Percentiles rank a stretch among this genome's conserved stretches.
phyloP scores from a whole-genome alignment of 129 eudicot species.

The Ambrosia artemisiifolia region DNA sequence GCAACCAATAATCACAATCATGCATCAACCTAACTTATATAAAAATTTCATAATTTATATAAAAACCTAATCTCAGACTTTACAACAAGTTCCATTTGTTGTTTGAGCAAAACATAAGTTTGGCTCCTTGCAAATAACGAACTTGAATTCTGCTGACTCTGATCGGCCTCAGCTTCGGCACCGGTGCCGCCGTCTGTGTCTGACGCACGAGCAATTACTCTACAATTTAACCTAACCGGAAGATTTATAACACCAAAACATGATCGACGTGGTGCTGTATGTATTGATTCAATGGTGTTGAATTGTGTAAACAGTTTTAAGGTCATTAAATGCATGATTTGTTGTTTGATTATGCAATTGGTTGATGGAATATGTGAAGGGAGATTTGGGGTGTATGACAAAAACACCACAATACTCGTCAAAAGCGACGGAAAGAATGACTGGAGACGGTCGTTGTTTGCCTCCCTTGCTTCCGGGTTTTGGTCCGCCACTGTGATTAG shows the following conservation, averaged over 20 bases:
- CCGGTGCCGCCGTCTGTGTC: conserved; percentile 44
- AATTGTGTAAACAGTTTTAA: conserved; percentile 44
- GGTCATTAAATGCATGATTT: conserved; percentile 55
- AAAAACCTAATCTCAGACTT: conserved; percentile 68
- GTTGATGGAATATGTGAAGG: no score
- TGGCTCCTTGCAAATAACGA: conserved; percentile 64
- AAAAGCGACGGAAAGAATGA: no score
- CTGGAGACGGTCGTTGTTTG: no score
- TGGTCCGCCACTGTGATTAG: no score
- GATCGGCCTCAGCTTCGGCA: conserved; percentile 41
- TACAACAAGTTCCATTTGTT: conserved; percentile 92
- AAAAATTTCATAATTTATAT: not conserved
- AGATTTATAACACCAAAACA: conserved; percentile 16
- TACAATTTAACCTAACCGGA: conserved; percentile 31
- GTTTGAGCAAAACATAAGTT: conserved; percentile 77
- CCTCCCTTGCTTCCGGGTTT: no score
- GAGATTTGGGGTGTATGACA: no score
- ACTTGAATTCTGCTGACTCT: conserved; percentile 34
- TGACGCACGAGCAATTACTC: conserved; percentile 54
- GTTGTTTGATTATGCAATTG: no score
- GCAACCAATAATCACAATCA: not conserved
- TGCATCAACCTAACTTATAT: not conserved
- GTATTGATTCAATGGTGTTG: conserved; percentile 28
- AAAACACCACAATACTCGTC: no score
- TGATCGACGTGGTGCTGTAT: conserved; percentile 31